Percentiles rank a stretch among this genome's conserved stretches.
Evolutionary conservation across 2,329 filamentous ascomycete species (phyloP).

Genomic region (Parascedosporium putredinis): DNA sequence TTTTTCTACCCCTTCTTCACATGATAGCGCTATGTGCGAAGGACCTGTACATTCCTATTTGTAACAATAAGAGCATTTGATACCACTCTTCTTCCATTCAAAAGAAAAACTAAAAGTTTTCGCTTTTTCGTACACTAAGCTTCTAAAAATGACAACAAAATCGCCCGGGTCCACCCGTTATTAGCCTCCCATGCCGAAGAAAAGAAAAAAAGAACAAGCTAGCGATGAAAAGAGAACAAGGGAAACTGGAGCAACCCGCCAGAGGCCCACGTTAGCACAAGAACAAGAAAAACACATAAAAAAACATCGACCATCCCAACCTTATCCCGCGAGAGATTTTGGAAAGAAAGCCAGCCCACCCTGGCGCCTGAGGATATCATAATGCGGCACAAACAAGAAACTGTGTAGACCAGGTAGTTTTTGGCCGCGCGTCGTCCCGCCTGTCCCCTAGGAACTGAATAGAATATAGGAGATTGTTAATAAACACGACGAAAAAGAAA

Average conservation of each 20-base stretch:
- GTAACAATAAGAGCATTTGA: background rate
- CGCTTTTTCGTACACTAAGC: background rate
- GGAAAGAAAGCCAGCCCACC: background rate
- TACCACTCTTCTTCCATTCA: too few species aligned
- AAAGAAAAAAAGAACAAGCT: background rate
- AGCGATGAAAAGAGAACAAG: too few species aligned
- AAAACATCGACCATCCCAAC: background rate
- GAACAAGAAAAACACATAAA: too few species aligned
- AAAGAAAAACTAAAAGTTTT: too few species aligned
- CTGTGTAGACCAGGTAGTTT: background rate
- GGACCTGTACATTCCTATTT: too few species aligned
- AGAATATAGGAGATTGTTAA: background rate
- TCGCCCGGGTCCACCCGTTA: background rate
- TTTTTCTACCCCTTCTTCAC: too few species aligned
- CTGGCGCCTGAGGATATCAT: slow-evolving; percentile 1
- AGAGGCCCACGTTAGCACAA: too few species aligned
- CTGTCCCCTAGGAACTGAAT: background rate
- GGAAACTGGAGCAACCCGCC: too few species aligned
- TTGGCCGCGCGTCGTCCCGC: background rate
- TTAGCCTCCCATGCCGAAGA: background rate
- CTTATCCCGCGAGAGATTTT: slow-evolving; percentile 1
- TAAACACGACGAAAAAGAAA: slow-evolving; percentile 3
- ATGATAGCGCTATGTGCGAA: too few species aligned
- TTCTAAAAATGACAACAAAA: background rate
- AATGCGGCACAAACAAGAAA: slow-evolving; percentile 10